Conservation (phyloP, 2,329 filamentous ascomycete genomes). For the Cordyceps farinosa region DNA sequence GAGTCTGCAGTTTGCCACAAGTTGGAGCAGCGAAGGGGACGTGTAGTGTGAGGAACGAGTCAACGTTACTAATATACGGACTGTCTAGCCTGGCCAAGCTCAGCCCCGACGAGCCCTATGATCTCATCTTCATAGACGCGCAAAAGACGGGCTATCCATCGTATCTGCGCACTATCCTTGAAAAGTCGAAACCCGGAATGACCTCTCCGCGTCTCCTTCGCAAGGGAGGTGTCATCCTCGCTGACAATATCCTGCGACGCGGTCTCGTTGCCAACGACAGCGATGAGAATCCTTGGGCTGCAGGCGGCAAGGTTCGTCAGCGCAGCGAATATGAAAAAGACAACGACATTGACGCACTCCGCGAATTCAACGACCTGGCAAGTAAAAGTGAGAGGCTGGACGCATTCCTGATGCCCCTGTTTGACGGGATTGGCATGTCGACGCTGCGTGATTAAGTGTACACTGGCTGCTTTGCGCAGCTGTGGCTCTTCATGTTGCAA, state of each 20-base stretch:
- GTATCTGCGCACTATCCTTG: slow-evolving; percentile 46
- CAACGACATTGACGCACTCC: slow-evolving; percentile 28
- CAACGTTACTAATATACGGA: neutral
- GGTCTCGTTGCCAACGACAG: slow-evolving; percentile 45
- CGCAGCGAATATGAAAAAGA: slow-evolving; percentile 23
- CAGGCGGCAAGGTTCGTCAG: slow-evolving; percentile 20
- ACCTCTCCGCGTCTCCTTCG: slow-evolving; percentile 40
- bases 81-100: slow-evolving; percentile 30
- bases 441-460: slow-evolving; percentile 36
- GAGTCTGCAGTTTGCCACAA: slow-evolving; percentile 21
- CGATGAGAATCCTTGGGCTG: slow-evolving; percentile 33
- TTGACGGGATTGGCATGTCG: slow-evolving; percentile 40
- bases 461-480: neutral
- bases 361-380: slow-evolving; percentile 35
- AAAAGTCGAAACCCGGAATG: slow-evolving; percentile 36
- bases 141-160: slow-evolving; percentile 49
- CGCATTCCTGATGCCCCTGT: slow-evolving; percentile 39
- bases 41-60: neutral
- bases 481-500: neutral
- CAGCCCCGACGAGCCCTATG: slow-evolving; percentile 42
- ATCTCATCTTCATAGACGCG: slow-evolving; percentile 53
- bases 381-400: slow-evolving; percentile 36
- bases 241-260: slow-evolving; percentile 50
- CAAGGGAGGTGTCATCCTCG: slow-evolving; percentile 48
- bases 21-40: neutral